A percentile compares a stretch with the other conserved stretches of the same genome.
Evolutionary conservation across 2,329 filamentous ascomycete species (phyloP).

Genomic region (Gnomoniopsis sp.): DNA sequence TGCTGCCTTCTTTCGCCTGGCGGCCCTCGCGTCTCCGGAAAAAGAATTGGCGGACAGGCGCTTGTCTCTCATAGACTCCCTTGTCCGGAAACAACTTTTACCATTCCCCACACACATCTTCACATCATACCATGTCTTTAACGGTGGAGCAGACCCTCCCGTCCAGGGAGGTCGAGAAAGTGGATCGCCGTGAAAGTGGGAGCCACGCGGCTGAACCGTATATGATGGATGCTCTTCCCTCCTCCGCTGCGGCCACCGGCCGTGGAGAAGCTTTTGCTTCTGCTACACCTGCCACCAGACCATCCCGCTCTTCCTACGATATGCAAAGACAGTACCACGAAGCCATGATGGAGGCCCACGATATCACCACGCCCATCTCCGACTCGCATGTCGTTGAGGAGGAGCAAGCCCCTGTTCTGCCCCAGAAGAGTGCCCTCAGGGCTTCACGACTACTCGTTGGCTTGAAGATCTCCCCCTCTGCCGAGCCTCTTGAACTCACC

Average conservation of each 20-base stretch:
- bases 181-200: conserved; percentile 11
- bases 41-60: not conserved
- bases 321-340: conserved; percentile 21
- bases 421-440: conserved; percentile 47
- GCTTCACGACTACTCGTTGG: conserved; percentile 41
- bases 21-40: not conserved
- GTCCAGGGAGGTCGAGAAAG: conserved; percentile 12
- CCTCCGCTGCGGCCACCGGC: conserved; percentile 9
- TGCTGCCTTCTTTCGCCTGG: not conserved
- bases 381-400: conserved; percentile 19
- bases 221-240: conserved; percentile 11
- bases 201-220: conserved; percentile 14
- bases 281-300: not conserved
- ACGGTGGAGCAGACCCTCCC: conserved; percentile 17
- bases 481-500: conserved; percentile 32
- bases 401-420: conserved; percentile 40
- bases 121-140: conserved; percentile 18
- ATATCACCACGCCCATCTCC: conserved; percentile 18
- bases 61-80: conserved; percentile 19
- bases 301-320: conserved; percentile 19
- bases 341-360: conserved; percentile 18
- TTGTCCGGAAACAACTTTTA: conserved; percentile 15
- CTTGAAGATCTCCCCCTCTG: conserved; percentile 29
- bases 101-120: not conserved
- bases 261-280: conserved; percentile 1